A percentile compares a stretch with the other conserved stretches of the same genome.
These are phyloP conservation scores for Pleurotus cornucopiae DNA, from an alignment of 768 basidiomycete species.

Conservation along the genomic window DNA sequence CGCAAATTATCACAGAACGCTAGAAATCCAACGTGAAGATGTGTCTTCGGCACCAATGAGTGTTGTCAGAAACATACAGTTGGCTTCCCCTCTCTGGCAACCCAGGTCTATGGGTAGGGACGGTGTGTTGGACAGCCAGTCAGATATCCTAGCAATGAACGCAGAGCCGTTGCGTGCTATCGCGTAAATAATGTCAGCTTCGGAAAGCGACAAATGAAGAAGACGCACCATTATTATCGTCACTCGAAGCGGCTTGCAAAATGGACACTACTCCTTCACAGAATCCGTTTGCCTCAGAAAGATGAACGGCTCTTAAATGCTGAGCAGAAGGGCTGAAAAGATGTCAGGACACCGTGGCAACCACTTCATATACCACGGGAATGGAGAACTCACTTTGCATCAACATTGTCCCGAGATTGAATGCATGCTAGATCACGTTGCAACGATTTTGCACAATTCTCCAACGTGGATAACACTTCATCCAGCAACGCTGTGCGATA, in stretches of 20 bases:
- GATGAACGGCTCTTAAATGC: conserved; percentile 41
- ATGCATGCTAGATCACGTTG: conserved; percentile 54
- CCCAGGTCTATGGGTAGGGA: conserved; percentile 41
- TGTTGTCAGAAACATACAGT: conserved; percentile 17
- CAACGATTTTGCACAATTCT: conserved; percentile 53
- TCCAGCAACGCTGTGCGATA: conserved; percentile 64
- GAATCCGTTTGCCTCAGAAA: conserved; percentile 45
- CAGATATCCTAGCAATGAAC: conserved; percentile 46
- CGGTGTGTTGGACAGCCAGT: conserved; percentile 42
- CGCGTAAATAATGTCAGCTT: conserved; percentile 16
- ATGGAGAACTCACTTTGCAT: conserved; percentile 34
- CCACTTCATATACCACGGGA: background rate
- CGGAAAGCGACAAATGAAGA: background rate
- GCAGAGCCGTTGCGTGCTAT: conserved; percentile 28
- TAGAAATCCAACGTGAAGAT: conserved; percentile 15
- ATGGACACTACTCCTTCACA: conserved; percentile 37
- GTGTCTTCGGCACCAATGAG: background rate
- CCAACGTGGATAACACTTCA: conserved; percentile 51
- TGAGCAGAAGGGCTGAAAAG: conserved; percentile 33
- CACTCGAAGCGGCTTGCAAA: conserved; percentile 32
- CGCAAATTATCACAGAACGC: conserved; percentile 45
- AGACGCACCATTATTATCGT: conserved; percentile 30
- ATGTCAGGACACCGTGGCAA: conserved; percentile 6
- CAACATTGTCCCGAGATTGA: conserved; percentile 35
- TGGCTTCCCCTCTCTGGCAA: conserved; percentile 27